Evolutionary conservation across 2,329 filamentous ascomycete species (phyloP).

Genomic region (Byssochlamys sp.): DNA sequence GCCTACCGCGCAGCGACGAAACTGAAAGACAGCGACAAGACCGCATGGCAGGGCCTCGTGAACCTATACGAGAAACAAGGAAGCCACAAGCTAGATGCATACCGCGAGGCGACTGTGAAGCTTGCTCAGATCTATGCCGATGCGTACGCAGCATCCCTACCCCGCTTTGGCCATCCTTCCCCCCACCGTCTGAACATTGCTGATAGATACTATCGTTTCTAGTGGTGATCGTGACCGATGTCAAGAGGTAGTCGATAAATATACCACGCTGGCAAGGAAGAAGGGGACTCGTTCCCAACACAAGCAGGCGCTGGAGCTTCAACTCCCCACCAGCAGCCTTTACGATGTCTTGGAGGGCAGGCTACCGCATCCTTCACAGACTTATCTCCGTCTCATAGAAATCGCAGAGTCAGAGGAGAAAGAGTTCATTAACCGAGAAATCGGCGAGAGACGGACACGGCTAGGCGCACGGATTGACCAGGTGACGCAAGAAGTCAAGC

Average conservation of each 20-base stretch:
- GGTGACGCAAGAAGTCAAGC: constrained; percentile 77
- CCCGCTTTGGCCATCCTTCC: background rate
- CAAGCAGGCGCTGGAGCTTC: constrained; percentile 63
- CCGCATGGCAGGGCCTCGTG: constrained; percentile 83
- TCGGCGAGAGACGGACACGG: constrained; percentile 77
- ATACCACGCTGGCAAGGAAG: constrained; percentile 61
- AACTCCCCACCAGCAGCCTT: constrained; percentile 69
- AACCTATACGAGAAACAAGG: constrained; percentile 75
- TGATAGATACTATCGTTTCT: constrained; percentile 6
- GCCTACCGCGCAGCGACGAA: constrained; percentile 64
- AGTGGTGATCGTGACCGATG: constrained; percentile 51
- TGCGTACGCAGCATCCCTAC: constrained; percentile 38
- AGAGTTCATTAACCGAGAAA: constrained; percentile 77
- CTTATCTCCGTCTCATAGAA: constrained; percentile 72
- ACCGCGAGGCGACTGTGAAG: constrained; percentile 61
- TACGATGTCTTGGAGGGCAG: constrained; percentile 77
- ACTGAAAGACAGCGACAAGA: constrained; percentile 64
- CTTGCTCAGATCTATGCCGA: constrained; percentile 66
- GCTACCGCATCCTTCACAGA: constrained; percentile 66
- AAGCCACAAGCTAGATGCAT: constrained; percentile 58
- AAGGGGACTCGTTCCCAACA: constrained; percentile 66
- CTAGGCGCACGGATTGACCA: constrained; percentile 74
- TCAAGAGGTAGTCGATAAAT: constrained; percentile 64
- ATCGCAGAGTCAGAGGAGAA: constrained; percentile 79
- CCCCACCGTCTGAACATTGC: background rate